Evolutionary conservation across 2,329 filamentous ascomycete species (phyloP).

Genomic region (Myriosclerotinia scirpicola): DNA sequence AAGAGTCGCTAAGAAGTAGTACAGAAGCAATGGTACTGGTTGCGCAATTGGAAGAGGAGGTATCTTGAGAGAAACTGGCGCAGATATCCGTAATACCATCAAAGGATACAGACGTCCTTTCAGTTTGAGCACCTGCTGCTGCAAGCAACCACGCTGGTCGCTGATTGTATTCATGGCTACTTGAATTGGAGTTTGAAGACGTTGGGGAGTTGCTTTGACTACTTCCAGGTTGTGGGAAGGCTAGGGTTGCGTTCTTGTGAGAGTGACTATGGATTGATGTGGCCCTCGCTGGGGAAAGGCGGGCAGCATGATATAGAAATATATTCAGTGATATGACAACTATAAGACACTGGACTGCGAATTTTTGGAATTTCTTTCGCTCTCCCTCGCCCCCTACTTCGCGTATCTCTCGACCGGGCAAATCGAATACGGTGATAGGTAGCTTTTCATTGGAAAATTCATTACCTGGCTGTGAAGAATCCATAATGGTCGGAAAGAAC

Average conservation of each 20-base stretch:
- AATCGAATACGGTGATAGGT: not conserved
- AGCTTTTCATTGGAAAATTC: not conserved
- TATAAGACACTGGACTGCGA: not conserved
- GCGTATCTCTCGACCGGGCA: not conserved
- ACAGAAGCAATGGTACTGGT: constrained; percentile 1
- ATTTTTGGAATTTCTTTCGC: not conserved
- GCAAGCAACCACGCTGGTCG: not conserved
- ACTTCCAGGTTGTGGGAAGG: not conserved
- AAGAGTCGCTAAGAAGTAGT: not conserved
- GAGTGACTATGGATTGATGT: too few species aligned
- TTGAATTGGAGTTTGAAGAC: not conserved
- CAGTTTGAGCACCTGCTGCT: not conserved
- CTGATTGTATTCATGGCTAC: not conserved
- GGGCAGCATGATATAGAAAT: not conserved
- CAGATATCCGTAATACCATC: not conserved
- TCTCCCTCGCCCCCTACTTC: not conserved
- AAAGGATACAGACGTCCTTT: not conserved
- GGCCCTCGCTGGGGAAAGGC: not conserved
- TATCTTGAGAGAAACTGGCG: not conserved
- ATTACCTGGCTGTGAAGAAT: not conserved
- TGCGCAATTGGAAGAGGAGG: not conserved
- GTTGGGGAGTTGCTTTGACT: not conserved
- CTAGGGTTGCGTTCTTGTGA: not conserved
- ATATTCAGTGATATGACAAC: constrained; percentile 8
- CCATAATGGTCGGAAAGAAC: not conserved